Evolutionary conservation across 331 rosid genomes (phyloP), one percentile per base, ranked within the genome.

Genomic region (Saraca asoca): DNA sequence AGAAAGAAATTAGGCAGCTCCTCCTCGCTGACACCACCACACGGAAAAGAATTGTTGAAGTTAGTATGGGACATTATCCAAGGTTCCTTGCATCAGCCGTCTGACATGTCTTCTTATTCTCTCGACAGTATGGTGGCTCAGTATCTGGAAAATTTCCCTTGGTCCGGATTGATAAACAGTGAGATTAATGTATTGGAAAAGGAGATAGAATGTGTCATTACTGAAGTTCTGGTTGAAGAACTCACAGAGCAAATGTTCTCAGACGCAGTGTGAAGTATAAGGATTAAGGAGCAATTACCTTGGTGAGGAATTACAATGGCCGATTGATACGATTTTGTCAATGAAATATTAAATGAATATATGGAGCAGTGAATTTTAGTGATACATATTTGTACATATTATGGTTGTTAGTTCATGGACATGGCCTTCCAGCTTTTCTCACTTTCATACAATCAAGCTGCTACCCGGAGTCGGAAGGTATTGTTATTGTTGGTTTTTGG

Each of bases 221-320:
- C 85, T 66, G 75, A 76, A 70, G 97, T 85, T 72, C 74, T 94
- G 69, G 76, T 90, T 64, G 84, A 79, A 62, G 99, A 90, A 67
- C 63, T 90, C 65, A 80, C 82, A 66, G 65, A 76, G 82, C 91
- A 88, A 71, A 70, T 93, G 74, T 63, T 75, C 66, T 69, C 19
- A 75, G 66, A 51, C 51, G 57, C 19, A 24, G 66, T 46, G 73
- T 34, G 79, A 52, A 43, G 54, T 39, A 62, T 8, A 2, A 39
- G 0, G 43, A 7, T 24, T 24, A 1, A 24, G 31, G 31, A 24
- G 31, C 31, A 24, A 24, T 24, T 24, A 24, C 31, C 31, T 24
- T 1, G 3, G 31, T 24, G 31, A 24, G 3, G 3, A 1, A 24
- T 11, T 10, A 24, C 31, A 24, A 24, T 24, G 31, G 2, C 31